A percentile compares a stretch with the other conserved stretches of the same genome.
phyloP scores from a whole-genome alignment of 352 stramenopile genomes.

The Phytophthora pisi region DNA sequence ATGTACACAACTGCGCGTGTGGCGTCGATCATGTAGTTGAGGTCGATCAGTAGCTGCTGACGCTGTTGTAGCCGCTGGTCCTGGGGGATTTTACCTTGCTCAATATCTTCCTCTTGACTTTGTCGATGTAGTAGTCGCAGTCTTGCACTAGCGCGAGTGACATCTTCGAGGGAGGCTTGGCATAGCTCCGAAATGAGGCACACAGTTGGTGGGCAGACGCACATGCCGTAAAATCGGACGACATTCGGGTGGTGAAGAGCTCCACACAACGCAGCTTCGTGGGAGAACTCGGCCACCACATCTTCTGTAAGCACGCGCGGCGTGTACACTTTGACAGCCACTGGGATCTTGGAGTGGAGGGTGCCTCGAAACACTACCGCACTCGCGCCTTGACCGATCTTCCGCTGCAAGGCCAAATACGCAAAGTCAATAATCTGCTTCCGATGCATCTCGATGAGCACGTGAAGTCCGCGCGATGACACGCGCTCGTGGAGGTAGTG shows the following conservation, averaged over 20 bases:
- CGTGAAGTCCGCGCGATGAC: slow-evolving; percentile 66
- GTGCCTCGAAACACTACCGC: slow-evolving; percentile 69
- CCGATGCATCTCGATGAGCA: slow-evolving; percentile 73
- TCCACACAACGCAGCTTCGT: slow-evolving; percentile 77
- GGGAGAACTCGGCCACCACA: slow-evolving; percentile 79
- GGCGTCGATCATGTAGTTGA: slow-evolving; percentile 74
- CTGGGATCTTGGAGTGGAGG: slow-evolving; percentile 54
- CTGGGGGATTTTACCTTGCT: slow-evolving; percentile 14
- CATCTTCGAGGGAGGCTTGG: slow-evolving; percentile 47
- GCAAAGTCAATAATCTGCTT: slow-evolving; percentile 76
- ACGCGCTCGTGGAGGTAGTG: slow-evolving; percentile 56
- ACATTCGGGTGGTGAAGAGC: slow-evolving; percentile 81
- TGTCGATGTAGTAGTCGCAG: slow-evolving; percentile 18
- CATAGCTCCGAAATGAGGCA: slow-evolving; percentile 74
- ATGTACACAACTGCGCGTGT: slow-evolving; percentile 69
- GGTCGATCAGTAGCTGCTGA: slow-evolving; percentile 51
- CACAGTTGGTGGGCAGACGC: slow-evolving; percentile 75
- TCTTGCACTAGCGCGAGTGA: slow-evolving; percentile 40
- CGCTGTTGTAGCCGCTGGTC: slow-evolving; percentile 25
- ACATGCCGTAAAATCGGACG: slow-evolving; percentile 86
- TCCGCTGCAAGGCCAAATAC: slow-evolving; percentile 48
- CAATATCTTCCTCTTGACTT: slow-evolving; percentile 7
- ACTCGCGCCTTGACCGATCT: slow-evolving; percentile 60
- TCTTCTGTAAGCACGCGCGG: slow-evolving; percentile 61
- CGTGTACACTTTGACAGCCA: slow-evolving; percentile 85